These are phyloP conservation scores for Bacterosira constricta DNA, from an alignment of 108 stramenopile species.

Conservation along the genomic window DNA sequence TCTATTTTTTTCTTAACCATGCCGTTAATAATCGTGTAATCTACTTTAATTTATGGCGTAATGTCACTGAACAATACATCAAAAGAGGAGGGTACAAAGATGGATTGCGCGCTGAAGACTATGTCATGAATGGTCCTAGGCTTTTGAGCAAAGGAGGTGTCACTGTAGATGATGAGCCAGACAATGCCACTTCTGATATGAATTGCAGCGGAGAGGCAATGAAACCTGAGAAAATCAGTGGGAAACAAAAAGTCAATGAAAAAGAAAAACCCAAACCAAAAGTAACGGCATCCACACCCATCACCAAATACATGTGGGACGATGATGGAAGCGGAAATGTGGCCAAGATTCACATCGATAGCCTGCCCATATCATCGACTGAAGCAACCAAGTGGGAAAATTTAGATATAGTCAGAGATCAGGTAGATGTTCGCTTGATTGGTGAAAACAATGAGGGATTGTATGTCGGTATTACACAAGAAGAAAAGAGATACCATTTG, in stretches of 20 bases:
- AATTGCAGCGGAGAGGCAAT: too few relatives aligned
- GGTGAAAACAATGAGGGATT: slow-evolving; percentile 51
- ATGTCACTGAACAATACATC: neutral
- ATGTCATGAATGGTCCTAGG: slow-evolving; percentile 80
- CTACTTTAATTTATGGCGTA: neutral
- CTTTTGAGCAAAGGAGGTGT: slow-evolving; percentile 64
- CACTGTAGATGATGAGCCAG: slow-evolving; percentile 37
- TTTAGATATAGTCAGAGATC: slow-evolving; percentile 25
- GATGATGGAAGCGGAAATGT: slow-evolving; percentile 69
- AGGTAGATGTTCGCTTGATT: slow-evolving; percentile 49
- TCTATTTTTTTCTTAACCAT: neutral
- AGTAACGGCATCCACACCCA: slow-evolving; percentile 28
- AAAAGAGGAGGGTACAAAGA: slow-evolving; percentile 84
- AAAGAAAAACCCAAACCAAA: slow-evolving; percentile 8
- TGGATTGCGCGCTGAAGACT: slow-evolving; percentile 82
- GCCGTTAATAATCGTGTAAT: neutral
- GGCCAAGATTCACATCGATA: slow-evolving; percentile 78
- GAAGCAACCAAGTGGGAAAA: slow-evolving; percentile 52
- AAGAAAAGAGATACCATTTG: slow-evolving; percentile 52
- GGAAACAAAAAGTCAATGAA: too few relatives aligned
- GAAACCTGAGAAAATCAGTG: too few relatives aligned
- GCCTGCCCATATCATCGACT: slow-evolving; percentile 50
- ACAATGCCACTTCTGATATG: too few relatives aligned
- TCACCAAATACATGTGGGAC: slow-evolving; percentile 83
- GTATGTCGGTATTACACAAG: slow-evolving; percentile 28